Percentiles rank a stretch among this genome's conserved stretches.
Evolutionary conservation across 2,329 filamentous ascomycete genomes (phyloP).

Genomic region (Neurospora crassa): DNA sequence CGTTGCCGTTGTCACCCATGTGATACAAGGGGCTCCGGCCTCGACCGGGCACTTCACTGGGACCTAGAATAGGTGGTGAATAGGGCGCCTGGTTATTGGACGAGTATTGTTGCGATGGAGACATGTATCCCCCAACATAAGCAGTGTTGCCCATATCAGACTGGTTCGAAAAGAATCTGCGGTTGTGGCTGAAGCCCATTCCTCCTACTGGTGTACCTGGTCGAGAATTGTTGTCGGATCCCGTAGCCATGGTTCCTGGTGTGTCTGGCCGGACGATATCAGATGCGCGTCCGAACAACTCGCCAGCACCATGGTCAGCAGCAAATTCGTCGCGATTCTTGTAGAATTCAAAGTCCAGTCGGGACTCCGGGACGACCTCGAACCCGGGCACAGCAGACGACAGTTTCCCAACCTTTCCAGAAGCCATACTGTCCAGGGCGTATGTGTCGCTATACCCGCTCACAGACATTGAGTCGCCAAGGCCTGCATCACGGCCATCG

Average conservation of each 20-base stretch:
- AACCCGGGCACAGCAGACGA: slow-evolving; percentile 54
- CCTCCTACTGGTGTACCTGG: slow-evolving; percentile 39
- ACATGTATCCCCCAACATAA: slow-evolving; percentile 8
- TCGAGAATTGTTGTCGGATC: slow-evolving; percentile 34
- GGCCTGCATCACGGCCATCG: slow-evolving; percentile 52
- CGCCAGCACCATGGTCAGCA: slow-evolving; percentile 74
- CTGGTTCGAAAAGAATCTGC: slow-evolving; percentile 19
- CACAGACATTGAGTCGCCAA: slow-evolving; percentile 45
- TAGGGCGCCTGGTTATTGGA: slow-evolving; percentile 6
- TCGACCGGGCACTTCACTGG: slow-evolving; percentile 20
- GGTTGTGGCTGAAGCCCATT: slow-evolving; percentile 23
- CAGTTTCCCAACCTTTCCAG: slow-evolving; percentile 41
- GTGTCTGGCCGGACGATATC: slow-evolving; percentile 55
- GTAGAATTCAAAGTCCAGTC: slow-evolving; percentile 85
- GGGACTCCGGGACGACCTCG: slow-evolving; percentile 77
- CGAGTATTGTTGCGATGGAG: slow-evolving; percentile 6
- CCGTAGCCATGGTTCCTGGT: slow-evolving; percentile 40
- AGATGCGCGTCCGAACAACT: slow-evolving; percentile 49
- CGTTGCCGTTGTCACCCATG: slow-evolving; percentile 39
- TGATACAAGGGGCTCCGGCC: slow-evolving; percentile 39
- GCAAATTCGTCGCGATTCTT: slow-evolving; percentile 85
- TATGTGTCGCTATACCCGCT: slow-evolving; percentile 78
- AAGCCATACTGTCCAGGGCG: slow-evolving; percentile 69
- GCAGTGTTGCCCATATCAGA: slow-evolving; percentile 10
- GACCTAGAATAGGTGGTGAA: slow-evolving; percentile 6